phyloP scores from a whole-genome alignment of 495 filamentous ascomycete species.

The Cercophora samala region DNA sequence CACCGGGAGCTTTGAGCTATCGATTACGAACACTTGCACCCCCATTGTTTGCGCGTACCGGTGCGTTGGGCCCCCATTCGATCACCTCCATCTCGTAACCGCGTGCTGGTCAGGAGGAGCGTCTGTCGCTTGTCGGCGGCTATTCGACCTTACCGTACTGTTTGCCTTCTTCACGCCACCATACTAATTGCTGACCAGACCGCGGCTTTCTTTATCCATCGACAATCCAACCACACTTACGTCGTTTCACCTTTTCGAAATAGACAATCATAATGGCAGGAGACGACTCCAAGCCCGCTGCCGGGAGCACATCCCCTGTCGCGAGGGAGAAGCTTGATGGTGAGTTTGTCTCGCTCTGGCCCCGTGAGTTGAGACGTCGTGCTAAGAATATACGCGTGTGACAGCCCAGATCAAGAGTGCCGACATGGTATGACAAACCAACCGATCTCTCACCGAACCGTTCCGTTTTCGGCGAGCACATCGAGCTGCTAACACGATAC shows the following conservation, averaged over 20 bases:
- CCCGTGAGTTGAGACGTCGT: slow-evolving; percentile 4
- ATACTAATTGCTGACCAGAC: slow-evolving; percentile 6
- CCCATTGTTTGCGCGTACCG: slow-evolving; percentile 18
- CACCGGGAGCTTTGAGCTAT: background rate
- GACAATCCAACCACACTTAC: background rate
- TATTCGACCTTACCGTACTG: background rate
- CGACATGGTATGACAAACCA: slow-evolving; percentile 72
- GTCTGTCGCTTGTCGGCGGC: background rate
- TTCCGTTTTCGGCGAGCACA: background rate
- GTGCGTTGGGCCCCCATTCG: slow-evolving; percentile 18
- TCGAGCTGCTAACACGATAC: slow-evolving; percentile 26
- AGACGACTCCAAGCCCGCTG: slow-evolving; percentile 27
- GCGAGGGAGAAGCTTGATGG: slow-evolving; percentile 41
- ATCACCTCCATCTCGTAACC: background rate
- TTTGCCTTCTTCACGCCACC: background rate
- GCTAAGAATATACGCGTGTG: background rate
- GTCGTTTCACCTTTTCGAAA: background rate
- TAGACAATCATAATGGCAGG: slow-evolving; percentile 26
- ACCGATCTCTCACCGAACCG: slow-evolving; percentile 6
- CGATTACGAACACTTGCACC: background rate
- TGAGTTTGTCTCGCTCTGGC: slow-evolving; percentile 14
- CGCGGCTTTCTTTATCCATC: slow-evolving; percentile 2
- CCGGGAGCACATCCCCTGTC: slow-evolving; percentile 28
- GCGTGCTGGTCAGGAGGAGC: background rate
- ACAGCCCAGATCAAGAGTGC: slow-evolving; percentile 93